These are phyloP conservation scores for Hanseniaspora occidentalis DNA, from an alignment of 805 yeast species.

Conservation along the genomic window DNA sequence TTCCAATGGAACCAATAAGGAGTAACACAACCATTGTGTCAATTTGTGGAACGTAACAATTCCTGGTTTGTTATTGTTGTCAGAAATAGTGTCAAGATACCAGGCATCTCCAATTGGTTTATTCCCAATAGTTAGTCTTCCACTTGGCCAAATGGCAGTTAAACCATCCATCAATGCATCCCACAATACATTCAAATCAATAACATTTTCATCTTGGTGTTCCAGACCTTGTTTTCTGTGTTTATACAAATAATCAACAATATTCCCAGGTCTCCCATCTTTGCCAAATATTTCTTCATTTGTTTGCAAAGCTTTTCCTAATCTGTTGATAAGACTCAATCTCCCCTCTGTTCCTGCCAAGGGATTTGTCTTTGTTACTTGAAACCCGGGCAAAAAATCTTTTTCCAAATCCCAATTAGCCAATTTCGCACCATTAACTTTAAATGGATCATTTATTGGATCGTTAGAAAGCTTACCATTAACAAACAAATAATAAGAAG, in stretches of 20 bases:
- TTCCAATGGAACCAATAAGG: slow-evolving; percentile 40
- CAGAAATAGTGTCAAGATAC: slow-evolving; percentile 29
- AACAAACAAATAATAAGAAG: slow-evolving; percentile 41
- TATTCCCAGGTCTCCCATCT: slow-evolving; percentile 38
- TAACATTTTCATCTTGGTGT: slow-evolving; percentile 11
- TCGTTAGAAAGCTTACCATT: slow-evolving; percentile 33
- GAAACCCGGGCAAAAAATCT: slow-evolving; percentile 32
- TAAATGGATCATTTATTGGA: slow-evolving; percentile 24
- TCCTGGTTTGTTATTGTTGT: slow-evolving; percentile 20
- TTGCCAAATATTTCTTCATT: slow-evolving; percentile 33
- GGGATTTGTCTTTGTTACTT: slow-evolving; percentile 35
- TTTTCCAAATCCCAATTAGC: slow-evolving; percentile 21
- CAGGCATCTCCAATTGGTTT: slow-evolving; percentile 52
- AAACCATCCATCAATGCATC: slow-evolving; percentile 41
- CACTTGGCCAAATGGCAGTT: slow-evolving; percentile 49
- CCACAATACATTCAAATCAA: slow-evolving; percentile 42
- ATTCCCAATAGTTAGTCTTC: slow-evolving; percentile 39
- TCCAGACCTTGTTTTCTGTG: slow-evolving; percentile 8
- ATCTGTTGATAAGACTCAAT: slow-evolving; percentile 29
- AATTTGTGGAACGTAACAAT: slow-evolving; percentile 54
- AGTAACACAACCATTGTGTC: slow-evolving; percentile 57
- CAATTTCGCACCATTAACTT: slow-evolving; percentile 34
- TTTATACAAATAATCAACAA: slow-evolving; percentile 35
- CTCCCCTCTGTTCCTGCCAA: slow-evolving; percentile 47
- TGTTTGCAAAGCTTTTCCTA: slow-evolving; percentile 34